Conservation (phyloP, 2,329 filamentous ascomycete genomes). For the Fusarium sp. region DNA sequence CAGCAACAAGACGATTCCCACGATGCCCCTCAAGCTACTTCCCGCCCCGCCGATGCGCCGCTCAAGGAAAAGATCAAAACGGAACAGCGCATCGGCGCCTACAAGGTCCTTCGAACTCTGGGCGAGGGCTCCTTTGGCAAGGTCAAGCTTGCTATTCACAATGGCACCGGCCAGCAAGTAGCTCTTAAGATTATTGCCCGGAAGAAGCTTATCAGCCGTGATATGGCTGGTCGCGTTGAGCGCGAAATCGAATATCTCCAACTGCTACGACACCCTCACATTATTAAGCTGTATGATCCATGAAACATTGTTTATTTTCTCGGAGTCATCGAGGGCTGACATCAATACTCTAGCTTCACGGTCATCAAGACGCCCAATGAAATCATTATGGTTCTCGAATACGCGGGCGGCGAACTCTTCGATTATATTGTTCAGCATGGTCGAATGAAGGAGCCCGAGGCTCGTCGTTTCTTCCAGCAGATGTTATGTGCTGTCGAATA, state of each 20-base stretch:
- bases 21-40: slow-evolving; percentile 43
- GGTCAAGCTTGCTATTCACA: slow-evolving; percentile 95
- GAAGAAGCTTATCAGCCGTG: slow-evolving; percentile 94
- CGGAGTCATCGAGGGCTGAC: slow-evolving; percentile 13
- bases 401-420: slow-evolving; percentile 95
- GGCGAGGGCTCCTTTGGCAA: slow-evolving; percentile 99
- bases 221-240: slow-evolving; percentile 98
- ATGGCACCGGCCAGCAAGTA: slow-evolving; percentile 92
- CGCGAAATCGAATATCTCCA: slow-evolving; percentile 98
- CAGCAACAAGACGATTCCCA: slow-evolving; percentile 43
- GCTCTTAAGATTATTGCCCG: slow-evolving; percentile 97
- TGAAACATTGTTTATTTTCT: background rate
- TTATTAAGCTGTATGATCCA: slow-evolving; percentile 89
- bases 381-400: slow-evolving; percentile 99
- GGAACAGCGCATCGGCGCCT: slow-evolving; percentile 90
- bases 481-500: slow-evolving; percentile 99
- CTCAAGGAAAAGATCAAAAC: slow-evolving; percentile 66
- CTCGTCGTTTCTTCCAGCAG: slow-evolving; percentile 98
- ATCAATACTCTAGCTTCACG: slow-evolving; percentile 73
- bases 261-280: slow-evolving; percentile 93
- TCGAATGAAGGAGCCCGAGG: slow-evolving; percentile 88
- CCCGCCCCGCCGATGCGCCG: slow-evolving; percentile 51
- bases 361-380: slow-evolving; percentile 95
- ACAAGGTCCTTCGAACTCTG: slow-evolving; percentile 88
- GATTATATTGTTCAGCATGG: slow-evolving; percentile 98